A percentile compares a stretch with the other conserved stretches of the same genome.
Conservation (phyloP, 192 early-diverging fungal species). For the Coemansia sp. region DNA sequence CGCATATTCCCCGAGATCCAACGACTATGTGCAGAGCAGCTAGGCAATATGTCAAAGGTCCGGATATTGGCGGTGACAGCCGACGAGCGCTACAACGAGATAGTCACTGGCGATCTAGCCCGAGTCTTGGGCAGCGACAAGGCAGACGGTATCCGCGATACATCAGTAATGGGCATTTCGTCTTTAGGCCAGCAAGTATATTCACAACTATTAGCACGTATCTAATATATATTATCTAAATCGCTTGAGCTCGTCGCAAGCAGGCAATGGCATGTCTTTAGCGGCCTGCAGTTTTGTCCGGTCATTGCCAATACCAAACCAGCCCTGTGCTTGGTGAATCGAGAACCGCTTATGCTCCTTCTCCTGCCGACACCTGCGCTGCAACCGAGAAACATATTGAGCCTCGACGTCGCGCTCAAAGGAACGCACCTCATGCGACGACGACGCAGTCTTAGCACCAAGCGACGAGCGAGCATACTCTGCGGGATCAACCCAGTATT, state of each 20-base stretch:
- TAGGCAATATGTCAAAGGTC: background rate
- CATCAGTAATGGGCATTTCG: background rate
- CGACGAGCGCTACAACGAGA: background rate
- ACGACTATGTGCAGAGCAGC: background rate
- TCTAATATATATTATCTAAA: slow-evolving; percentile 41
- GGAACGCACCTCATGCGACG: slow-evolving; percentile 57
- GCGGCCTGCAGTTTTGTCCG: slow-evolving; percentile 68
- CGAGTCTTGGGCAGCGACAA: background rate
- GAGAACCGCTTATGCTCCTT: slow-evolving; percentile 59
- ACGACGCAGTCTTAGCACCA: slow-evolving; percentile 29
- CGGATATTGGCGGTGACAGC: slow-evolving; percentile 21
- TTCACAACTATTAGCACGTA: background rate
- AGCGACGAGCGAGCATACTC: slow-evolving; percentile 55
- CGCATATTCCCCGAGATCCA: slow-evolving; percentile 26
- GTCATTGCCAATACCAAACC: slow-evolving; percentile 70
- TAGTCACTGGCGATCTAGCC: background rate
- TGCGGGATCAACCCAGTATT: slow-evolving; percentile 78
- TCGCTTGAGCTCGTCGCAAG: slow-evolving; percentile 73
- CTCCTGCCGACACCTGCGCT: slow-evolving; percentile 69
- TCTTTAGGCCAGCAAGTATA: background rate
- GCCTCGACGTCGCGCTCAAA: slow-evolving; percentile 79
- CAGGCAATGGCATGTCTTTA: slow-evolving; percentile 62
- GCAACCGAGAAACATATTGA: slow-evolving; percentile 69
- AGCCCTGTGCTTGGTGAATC: slow-evolving; percentile 68
- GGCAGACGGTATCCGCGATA: background rate